Base-by-base conservation (phyloP, 1,284 basidiomycete genomes). In the Testicularia cyperi region DNA sequence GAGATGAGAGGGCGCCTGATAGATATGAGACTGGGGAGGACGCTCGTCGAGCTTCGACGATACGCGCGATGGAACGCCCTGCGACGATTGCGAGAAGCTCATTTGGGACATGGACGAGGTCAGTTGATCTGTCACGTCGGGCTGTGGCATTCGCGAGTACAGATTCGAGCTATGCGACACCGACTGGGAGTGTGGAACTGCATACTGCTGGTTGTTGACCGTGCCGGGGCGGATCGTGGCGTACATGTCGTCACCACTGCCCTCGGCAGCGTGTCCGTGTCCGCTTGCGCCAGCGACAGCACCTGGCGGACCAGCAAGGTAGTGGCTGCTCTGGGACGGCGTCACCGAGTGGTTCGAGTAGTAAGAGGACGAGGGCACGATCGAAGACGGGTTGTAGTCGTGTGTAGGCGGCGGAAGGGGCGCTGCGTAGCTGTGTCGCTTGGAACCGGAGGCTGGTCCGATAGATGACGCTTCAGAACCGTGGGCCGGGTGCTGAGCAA, bases 21-120 rank as follows among this genome's bases (percentile, higher is more conserved):
- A 64, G 38, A 64, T 55, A 22, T 63, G 60, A 15, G 61, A 64
- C 29, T 46, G 54, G 5, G 55, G 55, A 4, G 55, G 49, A 23
- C 45, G 42, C 27, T 58, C 49, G 5, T 51, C 46, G 1, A 31
- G 23, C 8, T 39, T 40, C 29, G 57, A 46, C 14, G 57, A 37
- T 5, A 30, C 46, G 19, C 41, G 33, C 21, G 20, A 9, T 35
- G 18, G 33, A 35, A n/a, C n/a, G 20, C 18, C 33, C 6, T 6
- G 15, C 19, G 39, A 26, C 8, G 48, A 34, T 18, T 56, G 52
- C 6, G 40, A 26, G 19, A 63, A 53, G 23, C 48, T 44, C 61
- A 64, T 64, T 10, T 41, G 35, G 8, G 51, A 54, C 54, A 64
- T 58, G 31, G 61, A 55, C 1, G 51, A 43, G 8, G 37, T 29